Evolutionary conservation across 768 basidiomycete genomes (phyloP).

Genomic region (Coprinopsis cinerea): DNA sequence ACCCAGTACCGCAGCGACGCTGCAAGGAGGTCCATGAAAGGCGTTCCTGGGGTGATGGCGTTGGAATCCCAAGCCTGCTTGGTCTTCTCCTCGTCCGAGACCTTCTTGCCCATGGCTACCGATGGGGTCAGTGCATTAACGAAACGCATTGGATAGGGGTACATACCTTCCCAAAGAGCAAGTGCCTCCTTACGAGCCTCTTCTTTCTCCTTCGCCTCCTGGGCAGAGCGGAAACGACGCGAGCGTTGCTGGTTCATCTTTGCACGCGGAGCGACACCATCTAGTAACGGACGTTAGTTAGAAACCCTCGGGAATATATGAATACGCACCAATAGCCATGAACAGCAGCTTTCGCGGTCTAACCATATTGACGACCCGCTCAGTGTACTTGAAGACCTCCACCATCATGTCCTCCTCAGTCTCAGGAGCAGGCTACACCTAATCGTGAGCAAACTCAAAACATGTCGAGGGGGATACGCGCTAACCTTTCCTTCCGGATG

Average conservation of each 20-base stretch:
- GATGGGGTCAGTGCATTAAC: slow-evolving; percentile 1
- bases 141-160: not conserved
- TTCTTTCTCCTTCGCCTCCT: slow-evolving; percentile 93
- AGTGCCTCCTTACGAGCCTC: slow-evolving; percentile 80
- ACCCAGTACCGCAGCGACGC: slow-evolving; percentile 93
- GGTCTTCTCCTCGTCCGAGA: slow-evolving; percentile 76
- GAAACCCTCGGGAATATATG: too few relatives aligned
- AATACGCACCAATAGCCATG: slow-evolving; percentile 87
- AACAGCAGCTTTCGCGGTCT: slow-evolving; percentile 91
- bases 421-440: slow-evolving; percentile 79
- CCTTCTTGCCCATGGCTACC: slow-evolving; percentile 86
- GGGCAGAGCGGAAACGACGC: slow-evolving; percentile 89
- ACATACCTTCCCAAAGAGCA: slow-evolving; percentile 76
- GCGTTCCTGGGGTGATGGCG: slow-evolving; percentile 97
- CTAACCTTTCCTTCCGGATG: slow-evolving; percentile 92
- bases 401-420: slow-evolving; percentile 99
- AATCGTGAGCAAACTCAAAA: not conserved
- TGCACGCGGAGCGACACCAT: slow-evolving; percentile 95
- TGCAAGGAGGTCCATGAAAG: slow-evolving; percentile 94
- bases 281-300: slow-evolving; percentile 33
- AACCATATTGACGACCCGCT: slow-evolving; percentile 95
- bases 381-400: slow-evolving; percentile 94
- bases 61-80: slow-evolving; percentile 95
- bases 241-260: slow-evolving; percentile 99
- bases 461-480: not conserved